Percentiles rank a stretch among this genome's conserved stretches.
phyloP scores from a whole-genome alignment of 176 grass and related monocot species.

The Carex littledalei region DNA sequence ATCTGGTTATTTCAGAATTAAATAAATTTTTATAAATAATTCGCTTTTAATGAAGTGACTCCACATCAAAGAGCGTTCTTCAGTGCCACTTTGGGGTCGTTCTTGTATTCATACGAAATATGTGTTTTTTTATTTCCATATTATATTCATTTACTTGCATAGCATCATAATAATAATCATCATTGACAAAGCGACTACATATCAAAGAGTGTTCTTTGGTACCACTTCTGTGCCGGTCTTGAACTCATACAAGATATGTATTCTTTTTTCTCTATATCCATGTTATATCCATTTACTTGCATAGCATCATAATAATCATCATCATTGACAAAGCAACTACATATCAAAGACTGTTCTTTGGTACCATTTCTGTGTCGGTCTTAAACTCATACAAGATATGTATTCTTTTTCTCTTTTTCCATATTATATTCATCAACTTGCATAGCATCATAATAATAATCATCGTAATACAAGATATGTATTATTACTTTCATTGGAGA shows the following conservation, averaged over 20 bases:
- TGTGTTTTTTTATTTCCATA: neutral
- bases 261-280: no score
- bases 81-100: neutral
- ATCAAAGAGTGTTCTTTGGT: neutral
- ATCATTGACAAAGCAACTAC: no score
- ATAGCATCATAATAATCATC: no score
- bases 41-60: neutral
- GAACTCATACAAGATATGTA: no score
- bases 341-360: no score
- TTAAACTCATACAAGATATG: no score
- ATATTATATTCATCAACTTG: no score
- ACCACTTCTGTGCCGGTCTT: neutral
- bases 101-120: neutral
- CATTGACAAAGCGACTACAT: neutral
- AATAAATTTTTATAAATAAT: neutral
- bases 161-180: neutral
- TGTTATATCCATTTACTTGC: no score
- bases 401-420: no score
- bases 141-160: neutral
- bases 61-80: neutral
- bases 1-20: slow-evolving; percentile 41
- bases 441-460: no score
- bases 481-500: neutral
- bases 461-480: no score
- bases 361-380: no score